These are phyloP conservation scores for Russula sp. DNA, from an alignment of 768 basidiomycete species.

Conservation along the genomic window DNA sequence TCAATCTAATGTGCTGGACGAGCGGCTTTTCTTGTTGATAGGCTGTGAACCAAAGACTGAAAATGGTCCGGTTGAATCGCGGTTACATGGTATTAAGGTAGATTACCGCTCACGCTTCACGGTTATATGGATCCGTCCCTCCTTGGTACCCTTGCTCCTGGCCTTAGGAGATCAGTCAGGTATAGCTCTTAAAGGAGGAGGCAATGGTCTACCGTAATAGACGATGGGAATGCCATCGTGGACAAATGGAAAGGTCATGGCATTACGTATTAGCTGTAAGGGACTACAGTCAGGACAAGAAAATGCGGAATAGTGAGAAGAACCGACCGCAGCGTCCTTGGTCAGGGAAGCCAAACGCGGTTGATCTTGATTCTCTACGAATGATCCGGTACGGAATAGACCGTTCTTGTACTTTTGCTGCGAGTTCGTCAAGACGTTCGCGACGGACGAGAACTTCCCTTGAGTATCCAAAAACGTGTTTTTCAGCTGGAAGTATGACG, in stretches of 20 bases:
- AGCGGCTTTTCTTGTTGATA: conserved; percentile 52
- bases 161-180: conserved; percentile 34
- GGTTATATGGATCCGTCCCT: conserved; percentile 46
- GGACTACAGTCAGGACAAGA: not conserved
- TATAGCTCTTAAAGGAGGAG: not conserved
- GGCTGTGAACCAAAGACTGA: conserved; percentile 58
- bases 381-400: conserved; percentile 44
- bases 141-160: conserved; percentile 53
- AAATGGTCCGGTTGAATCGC: not conserved
- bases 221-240: conserved; percentile 51
- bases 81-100: not conserved
- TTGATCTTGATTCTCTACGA: conserved; percentile 57
- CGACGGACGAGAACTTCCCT: conserved; percentile 39
- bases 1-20: conserved; percentile 43
- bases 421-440: conserved; percentile 33
- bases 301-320: not conserved
- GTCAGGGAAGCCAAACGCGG: conserved; percentile 47
- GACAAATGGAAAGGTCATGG: conserved; percentile 50
- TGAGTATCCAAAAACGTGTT: conserved; percentile 41
- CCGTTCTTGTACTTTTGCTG: conserved; percentile 44
- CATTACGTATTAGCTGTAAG: conserved; percentile 44
- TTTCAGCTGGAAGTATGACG: conserved; percentile 46
- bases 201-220: conserved; percentile 44
- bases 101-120: conserved; percentile 44
- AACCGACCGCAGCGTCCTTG: conserved; percentile 43